A percentile compares a stretch with the other conserved stretches of the same genome.
Evolutionary conservation across 257 asterid genomes (phyloP).

Genomic region (Capsicum baccatum): DNA sequence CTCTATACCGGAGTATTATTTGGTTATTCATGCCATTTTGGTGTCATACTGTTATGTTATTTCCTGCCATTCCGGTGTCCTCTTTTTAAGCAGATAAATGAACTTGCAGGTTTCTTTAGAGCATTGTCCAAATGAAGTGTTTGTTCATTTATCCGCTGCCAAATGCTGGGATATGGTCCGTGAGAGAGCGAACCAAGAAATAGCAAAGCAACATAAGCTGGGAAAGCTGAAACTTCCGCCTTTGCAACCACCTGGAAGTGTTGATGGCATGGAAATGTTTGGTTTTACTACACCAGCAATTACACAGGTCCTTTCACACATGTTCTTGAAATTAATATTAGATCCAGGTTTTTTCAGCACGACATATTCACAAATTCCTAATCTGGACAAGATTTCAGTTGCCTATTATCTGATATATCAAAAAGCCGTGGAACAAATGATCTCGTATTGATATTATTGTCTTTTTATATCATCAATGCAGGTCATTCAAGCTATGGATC

Average conservation of each 20-base stretch:
- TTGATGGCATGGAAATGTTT: constrained; percentile 96
- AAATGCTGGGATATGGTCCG: constrained; percentile 98
- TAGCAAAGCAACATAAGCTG: constrained; percentile 77
- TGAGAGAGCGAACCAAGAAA: constrained; percentile 89
- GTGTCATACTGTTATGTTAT: background rate
- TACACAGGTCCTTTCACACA: constrained; percentile 60
- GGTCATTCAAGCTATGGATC: constrained; percentile 91
- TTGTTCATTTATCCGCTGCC: constrained; percentile 67
- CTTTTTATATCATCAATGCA: constrained; percentile 32
- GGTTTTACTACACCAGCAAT: constrained; percentile 91
- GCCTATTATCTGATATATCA: background rate
- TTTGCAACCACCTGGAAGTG: constrained; percentile 97
- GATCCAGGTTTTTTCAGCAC: background rate
- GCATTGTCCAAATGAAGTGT: constrained; percentile 77
- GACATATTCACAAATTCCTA: background rate
- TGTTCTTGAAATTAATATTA: background rate
- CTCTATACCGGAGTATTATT: background rate
- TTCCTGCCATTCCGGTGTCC: constrained; percentile 11
- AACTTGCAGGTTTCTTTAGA: constrained; percentile 72
- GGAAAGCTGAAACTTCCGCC: constrained; percentile 82
- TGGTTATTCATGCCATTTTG: constrained; percentile 16
- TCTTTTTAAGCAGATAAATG: constrained; percentile 23
- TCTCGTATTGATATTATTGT: constrained; percentile 1
- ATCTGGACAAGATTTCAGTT: background rate
- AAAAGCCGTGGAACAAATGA: background rate